Conservation (phyloP, 345 rosid genomes). For the Camelina hispida region DNA sequence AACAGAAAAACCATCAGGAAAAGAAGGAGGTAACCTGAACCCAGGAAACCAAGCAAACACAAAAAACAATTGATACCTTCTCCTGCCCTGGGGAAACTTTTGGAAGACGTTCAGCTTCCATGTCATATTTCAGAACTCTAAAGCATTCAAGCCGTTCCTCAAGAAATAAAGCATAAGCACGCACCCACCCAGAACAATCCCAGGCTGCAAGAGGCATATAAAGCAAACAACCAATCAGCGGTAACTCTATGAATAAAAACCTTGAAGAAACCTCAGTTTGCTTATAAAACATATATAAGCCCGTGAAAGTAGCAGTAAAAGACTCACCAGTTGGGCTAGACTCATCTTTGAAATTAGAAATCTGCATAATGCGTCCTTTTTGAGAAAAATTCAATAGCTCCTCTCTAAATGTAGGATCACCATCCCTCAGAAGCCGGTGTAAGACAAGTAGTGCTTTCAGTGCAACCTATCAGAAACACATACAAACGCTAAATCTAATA, state of each 20-base stretch:
- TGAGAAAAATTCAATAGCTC: conserved; percentile 65
- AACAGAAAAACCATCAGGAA: conserved; percentile 16
- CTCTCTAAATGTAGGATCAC: conserved; percentile 87
- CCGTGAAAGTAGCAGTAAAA: conserved; percentile 7
- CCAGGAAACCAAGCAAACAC: conserved; percentile 17
- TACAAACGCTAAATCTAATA: neutral
- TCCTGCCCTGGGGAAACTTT: conserved; percentile 73
- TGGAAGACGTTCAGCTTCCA: conserved; percentile 83
- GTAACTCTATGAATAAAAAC: conserved; percentile 27
- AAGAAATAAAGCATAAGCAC: conserved; percentile 79
- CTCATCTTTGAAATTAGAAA: conserved; percentile 89
- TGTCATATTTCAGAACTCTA: conserved; percentile 77
- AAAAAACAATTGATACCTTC: conserved; percentile 50
- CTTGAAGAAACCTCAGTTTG: conserved; percentile 9
- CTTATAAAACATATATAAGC: conserved; percentile 6
- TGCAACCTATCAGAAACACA: conserved; percentile 65
- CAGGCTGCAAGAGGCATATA: conserved; percentile 59
- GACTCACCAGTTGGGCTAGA: conserved; percentile 71
- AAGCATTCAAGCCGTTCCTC: conserved; percentile 91
- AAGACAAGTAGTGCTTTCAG: conserved; percentile 75
- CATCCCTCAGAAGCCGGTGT: conserved; percentile 82
- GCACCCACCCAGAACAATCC: conserved; percentile 96
- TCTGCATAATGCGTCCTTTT: conserved; percentile 75
- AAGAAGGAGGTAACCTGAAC: neutral
- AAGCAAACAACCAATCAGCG: conserved; percentile 15